A percentile compares a stretch with the other conserved stretches of the same genome.
These are phyloP conservation scores for Cryomyces antarcticus DNA, from an alignment of 495 filamentous ascomycete genomes.

Conservation along the genomic window DNA sequence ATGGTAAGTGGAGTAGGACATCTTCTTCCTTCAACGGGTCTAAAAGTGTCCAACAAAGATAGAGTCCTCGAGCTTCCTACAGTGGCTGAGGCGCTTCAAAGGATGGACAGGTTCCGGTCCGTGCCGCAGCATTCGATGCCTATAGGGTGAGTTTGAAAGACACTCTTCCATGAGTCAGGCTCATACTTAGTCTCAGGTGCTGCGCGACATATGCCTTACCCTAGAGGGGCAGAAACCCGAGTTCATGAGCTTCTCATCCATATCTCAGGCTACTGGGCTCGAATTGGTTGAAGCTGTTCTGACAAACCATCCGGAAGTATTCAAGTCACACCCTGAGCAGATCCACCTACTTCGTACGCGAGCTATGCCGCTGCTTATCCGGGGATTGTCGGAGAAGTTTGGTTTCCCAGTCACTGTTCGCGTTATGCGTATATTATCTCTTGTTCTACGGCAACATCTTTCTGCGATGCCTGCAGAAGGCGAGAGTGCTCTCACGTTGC, in stretches of 20 bases:
- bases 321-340: constrained; percentile 61
- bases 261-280: constrained; percentile 64
- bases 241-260: constrained; percentile 52
- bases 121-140: constrained; percentile 67
- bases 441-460: constrained; percentile 58
- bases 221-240: constrained; percentile 65
- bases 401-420: constrained; percentile 71
- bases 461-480: constrained; percentile 56
- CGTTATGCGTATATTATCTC: constrained; percentile 58
- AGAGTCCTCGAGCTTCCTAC: constrained; percentile 29
- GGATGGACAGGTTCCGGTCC: constrained; percentile 41
- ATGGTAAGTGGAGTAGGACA: constrained; percentile 29
- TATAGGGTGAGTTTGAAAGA: constrained; percentile 31
- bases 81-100: constrained; percentile 39
- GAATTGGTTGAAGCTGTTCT: constrained; percentile 83
- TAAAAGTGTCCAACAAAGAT: constrained; percentile 7
- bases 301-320: constrained; percentile 62
- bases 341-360: constrained; percentile 55
- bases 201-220: constrained; percentile 77
- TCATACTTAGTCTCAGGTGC: constrained; percentile 29
- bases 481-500: constrained; percentile 62
- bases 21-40: neutral
- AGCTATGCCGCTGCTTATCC: constrained; percentile 66
- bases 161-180: neutral
- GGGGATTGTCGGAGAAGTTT: constrained; percentile 53